These are phyloP conservation scores for Leishmania tarentolae DNA, from an alignment of 208 protist species.

Conservation along the genomic window DNA sequence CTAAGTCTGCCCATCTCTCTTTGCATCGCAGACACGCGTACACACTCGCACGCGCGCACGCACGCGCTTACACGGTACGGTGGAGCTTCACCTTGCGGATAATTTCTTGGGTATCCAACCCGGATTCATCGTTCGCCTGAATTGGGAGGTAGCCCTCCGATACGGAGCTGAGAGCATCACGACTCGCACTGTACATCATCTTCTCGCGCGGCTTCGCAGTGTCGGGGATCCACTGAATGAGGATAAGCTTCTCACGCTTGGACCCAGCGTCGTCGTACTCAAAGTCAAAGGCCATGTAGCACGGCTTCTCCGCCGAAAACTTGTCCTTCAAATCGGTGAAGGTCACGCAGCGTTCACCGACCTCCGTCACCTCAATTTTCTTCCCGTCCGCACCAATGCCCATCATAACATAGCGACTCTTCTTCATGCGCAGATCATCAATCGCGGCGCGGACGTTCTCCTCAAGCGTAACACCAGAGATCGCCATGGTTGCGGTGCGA, in stretches of 20 bases:
- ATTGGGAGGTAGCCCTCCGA: constrained; percentile 86
- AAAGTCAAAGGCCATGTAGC: constrained; percentile 93
- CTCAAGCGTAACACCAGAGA: constrained; percentile 86
- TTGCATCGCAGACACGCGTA: not conserved
- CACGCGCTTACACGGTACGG: constrained; percentile 18
- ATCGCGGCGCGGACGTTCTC: constrained; percentile 65
- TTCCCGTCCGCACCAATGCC: constrained; percentile 81
- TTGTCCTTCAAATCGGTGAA: constrained; percentile 81
- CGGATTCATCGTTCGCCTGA: constrained; percentile 84
- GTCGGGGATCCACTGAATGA: constrained; percentile 90
- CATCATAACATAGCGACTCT: constrained; percentile 83
- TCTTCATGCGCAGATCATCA: constrained; percentile 86
- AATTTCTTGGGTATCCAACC: constrained; percentile 63
- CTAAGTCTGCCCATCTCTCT: constrained; percentile 6
- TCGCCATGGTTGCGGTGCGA: constrained; percentile 52
- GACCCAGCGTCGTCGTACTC: constrained; percentile 73
- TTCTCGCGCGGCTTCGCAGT: constrained; percentile 73
- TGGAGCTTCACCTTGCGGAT: constrained; percentile 51
- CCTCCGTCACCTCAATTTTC: constrained; percentile 78
- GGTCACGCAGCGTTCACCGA: constrained; percentile 42
- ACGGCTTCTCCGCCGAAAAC: constrained; percentile 70
- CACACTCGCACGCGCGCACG: not conserved
- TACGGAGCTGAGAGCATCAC: constrained; percentile 70
- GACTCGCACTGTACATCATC: constrained; percentile 90
- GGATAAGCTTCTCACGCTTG: constrained; percentile 83